Percentiles rank a stretch among this genome's conserved stretches.
Evolutionary conservation across 2,329 filamentous ascomycete species (phyloP).

Genomic region (Seiridium cupressi): DNA sequence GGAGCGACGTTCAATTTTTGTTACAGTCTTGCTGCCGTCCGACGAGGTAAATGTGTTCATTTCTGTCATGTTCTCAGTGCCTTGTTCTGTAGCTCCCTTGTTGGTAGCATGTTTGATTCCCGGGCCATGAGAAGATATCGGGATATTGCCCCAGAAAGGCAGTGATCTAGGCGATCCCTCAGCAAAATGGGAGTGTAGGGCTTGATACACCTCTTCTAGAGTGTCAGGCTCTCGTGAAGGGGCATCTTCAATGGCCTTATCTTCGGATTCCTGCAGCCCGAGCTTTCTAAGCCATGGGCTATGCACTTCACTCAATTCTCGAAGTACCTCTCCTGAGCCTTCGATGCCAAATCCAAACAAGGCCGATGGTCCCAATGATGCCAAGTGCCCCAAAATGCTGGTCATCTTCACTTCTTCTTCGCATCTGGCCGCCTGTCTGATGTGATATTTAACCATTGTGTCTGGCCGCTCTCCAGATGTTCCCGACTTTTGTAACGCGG

Average conservation of each 20-base stretch:
- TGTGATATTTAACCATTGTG: background rate
- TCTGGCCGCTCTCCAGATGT: background rate
- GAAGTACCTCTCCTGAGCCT: background rate
- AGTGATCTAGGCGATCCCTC: background rate
- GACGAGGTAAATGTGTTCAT: conserved; percentile 13
- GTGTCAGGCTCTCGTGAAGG: background rate
- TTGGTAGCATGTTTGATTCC: background rate
- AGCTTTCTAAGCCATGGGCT: background rate
- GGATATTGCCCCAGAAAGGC: background rate
- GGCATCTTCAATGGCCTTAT: background rate
- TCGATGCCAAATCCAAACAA: background rate
- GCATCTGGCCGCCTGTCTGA: conserved; percentile 5
- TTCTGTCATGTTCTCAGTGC: background rate
- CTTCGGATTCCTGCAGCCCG: background rate
- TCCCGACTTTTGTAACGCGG: background rate
- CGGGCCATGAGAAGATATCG: background rate
- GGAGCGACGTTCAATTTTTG: conserved; percentile 1
- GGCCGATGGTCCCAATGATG: background rate
- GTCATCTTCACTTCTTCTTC: background rate
- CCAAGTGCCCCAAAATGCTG: background rate
- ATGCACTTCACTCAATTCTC: background rate
- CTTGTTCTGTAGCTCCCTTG: background rate
- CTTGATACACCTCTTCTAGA: conserved; percentile 14
- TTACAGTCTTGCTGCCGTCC: conserved; percentile 21
- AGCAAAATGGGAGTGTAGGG: conserved; percentile 11